These are phyloP conservation scores for Alternaria sp. DNA, from an alignment of 2,329 filamentous ascomycete species.

Conservation along the genomic window DNA sequence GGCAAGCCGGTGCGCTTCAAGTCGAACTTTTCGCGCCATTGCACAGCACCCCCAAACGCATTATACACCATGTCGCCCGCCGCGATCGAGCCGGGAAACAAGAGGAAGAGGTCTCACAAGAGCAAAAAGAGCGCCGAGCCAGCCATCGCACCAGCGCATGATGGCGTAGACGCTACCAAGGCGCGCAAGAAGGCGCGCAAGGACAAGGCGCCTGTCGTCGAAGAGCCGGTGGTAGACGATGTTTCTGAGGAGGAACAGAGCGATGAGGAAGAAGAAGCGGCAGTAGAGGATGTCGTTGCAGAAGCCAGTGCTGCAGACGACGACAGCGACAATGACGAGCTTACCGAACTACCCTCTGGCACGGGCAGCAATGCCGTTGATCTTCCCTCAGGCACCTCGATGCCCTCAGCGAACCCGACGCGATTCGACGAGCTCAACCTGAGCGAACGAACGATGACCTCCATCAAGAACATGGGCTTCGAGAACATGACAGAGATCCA, in stretches of 20 bases:
- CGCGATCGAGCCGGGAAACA: slow-evolving; percentile 50
- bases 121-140: slow-evolving; percentile 41
- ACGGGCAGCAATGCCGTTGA: slow-evolving; percentile 44
- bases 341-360: slow-evolving; percentile 11
- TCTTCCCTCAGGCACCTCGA: slow-evolving; percentile 61
- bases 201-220: slow-evolving; percentile 43
- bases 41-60: neutral
- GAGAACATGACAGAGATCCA: slow-evolving; percentile 97
- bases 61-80: slow-evolving; percentile 43
- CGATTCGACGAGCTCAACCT: slow-evolving; percentile 83
- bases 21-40: slow-evolving; percentile 9
- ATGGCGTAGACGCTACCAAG: slow-evolving; percentile 38
- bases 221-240: slow-evolving; percentile 24
- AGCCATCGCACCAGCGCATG: slow-evolving; percentile 20
- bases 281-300: slow-evolving; percentile 41
- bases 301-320: slow-evolving; percentile 34
- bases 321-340: slow-evolving; percentile 29
- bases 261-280: slow-evolving; percentile 42
- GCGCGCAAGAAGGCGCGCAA: slow-evolving; percentile 46
- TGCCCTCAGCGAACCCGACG: slow-evolving; percentile 68
- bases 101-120: slow-evolving; percentile 58
- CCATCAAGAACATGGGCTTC: slow-evolving; percentile 90
- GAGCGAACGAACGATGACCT: slow-evolving; percentile 86
- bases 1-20: slow-evolving; percentile 5
- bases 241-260: slow-evolving; percentile 40